Evolutionary conservation across 2,329 filamentous ascomycete genomes (phyloP).

Genomic region (Aschersonia sp.): DNA sequence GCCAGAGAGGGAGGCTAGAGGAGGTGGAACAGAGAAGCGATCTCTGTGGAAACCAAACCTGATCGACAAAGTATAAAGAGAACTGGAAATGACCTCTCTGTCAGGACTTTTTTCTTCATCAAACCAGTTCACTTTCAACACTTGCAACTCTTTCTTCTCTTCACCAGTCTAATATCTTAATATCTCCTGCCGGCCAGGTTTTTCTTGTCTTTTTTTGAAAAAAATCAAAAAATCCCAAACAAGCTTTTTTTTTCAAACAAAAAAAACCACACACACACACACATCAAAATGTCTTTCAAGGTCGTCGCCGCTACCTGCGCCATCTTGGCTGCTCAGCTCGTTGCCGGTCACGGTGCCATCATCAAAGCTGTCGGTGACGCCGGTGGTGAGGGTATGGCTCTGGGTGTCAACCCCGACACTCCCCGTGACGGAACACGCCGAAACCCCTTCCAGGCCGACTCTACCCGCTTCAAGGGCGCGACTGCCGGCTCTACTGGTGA

Average conservation of each 20-base stretch:
- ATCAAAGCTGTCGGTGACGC: slow-evolving; percentile 40
- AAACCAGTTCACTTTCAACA: slow-evolving; percentile 1
- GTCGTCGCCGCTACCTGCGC: slow-evolving; percentile 26
- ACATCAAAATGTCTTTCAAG: slow-evolving; percentile 16
- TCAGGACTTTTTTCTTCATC: not conserved
- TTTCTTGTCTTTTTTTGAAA: not conserved
- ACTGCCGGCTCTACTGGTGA: slow-evolving; percentile 39
- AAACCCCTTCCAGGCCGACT: slow-evolving; percentile 48
- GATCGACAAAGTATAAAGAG: slow-evolving; percentile 3
- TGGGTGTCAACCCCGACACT: slow-evolving; percentile 36
- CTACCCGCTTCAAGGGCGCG: slow-evolving; percentile 43
- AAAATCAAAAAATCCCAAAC: not conserved
- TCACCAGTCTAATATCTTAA: not conserved
- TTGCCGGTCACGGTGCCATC: slow-evolving; percentile 47
- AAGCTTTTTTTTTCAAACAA: not conserved
- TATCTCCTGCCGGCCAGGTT: slow-evolving; percentile 5
- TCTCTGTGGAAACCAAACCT: not conserved
- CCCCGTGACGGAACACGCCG: slow-evolving; percentile 47
- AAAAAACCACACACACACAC: not conserved
- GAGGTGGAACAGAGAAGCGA: too few relatives aligned
- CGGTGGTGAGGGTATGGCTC: slow-evolving; percentile 38
- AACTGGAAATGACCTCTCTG: not conserved
- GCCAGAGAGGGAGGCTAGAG: not conserved
- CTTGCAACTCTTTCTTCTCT: not conserved
- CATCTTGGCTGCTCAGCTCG: slow-evolving; percentile 38